phyloP scores from a whole-genome alignment of 805 yeast species.

The Nakazawaea populi region DNA sequence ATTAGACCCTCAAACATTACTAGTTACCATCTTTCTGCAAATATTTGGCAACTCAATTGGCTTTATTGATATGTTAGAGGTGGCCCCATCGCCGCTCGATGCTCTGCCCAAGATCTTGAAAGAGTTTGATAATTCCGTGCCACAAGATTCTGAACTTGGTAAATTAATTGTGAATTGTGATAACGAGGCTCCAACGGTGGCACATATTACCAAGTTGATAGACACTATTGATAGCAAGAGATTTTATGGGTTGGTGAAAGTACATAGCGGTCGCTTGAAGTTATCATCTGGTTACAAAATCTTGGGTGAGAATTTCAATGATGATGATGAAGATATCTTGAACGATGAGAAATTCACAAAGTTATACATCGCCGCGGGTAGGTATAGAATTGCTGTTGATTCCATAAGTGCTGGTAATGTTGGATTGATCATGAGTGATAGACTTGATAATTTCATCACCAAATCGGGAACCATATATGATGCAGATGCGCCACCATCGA shows the following conservation, averaged over 20 bases:
- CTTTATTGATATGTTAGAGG: constrained; percentile 44
- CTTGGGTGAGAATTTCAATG: constrained; percentile 46
- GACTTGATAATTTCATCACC: constrained; percentile 43
- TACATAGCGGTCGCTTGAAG: constrained; percentile 54
- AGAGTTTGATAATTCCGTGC: constrained; percentile 14
- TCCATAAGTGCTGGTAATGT: constrained; percentile 61
- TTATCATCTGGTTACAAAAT: constrained; percentile 44
- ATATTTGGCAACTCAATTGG: constrained; percentile 51
- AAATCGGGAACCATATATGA: constrained; percentile 54
- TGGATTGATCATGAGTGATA: constrained; percentile 57
- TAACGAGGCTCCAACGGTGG: constrained; percentile 37
- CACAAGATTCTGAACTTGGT: constrained; percentile 12
- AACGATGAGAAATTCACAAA: constrained; percentile 33
- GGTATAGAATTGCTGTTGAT: constrained; percentile 55
- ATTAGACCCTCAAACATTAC: constrained; percentile 53
- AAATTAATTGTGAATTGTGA: constrained; percentile 26
- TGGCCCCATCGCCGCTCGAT: constrained; percentile 31
- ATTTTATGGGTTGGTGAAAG: constrained; percentile 54
- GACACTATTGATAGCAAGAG: constrained; percentile 46
- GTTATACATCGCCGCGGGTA: constrained; percentile 57
- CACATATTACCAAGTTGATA: constrained; percentile 52
- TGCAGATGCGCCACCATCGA: neutral
- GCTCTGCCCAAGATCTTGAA: constrained; percentile 16
- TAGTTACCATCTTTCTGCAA: constrained; percentile 45
- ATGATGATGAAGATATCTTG: constrained; percentile 48